Base-by-base conservation (phyloP, 768 basidiomycete genomes). In the Amanita inopinata region DNA sequence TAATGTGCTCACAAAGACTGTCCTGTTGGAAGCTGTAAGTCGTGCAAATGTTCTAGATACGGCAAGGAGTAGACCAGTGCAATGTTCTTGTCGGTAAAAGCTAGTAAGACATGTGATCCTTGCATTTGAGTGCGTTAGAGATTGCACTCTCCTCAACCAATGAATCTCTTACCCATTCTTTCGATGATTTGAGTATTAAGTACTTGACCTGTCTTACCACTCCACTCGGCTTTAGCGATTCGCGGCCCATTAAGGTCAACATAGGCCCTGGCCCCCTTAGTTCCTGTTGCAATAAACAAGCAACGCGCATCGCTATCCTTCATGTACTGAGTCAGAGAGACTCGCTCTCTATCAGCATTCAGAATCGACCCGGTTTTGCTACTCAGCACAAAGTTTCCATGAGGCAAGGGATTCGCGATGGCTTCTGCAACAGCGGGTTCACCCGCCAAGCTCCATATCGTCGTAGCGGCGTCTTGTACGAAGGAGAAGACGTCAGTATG, bases 181-280 rank as follows among this genome's bases (percentile, higher is more conserved):
- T 76, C 74, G 3, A 89, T 64, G 11, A 83, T 65, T 35, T 78
- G 70, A 5, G 66, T 68, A 30, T 61, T 58, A 19, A 70, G 61
- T 8, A 80, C 71, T 5, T 57, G 57, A 6, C 79, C 80, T 10
- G 56, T 52, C 51, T 76, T 78, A 32, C 52, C 56, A 14, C 65
- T 63, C 77, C 84, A 80, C 14, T 89, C 83, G 1, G 66, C 71
- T 56, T 76, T 84, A 3, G 70, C 76, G 14, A 88, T 58, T 33
- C 74, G 67, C 10, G 84, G 76, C 2, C 86, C 86, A 34, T 66
- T 76, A 27, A 87, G 65, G 51, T 81, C 72, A 3, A 70, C 58
- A 34, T 68, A 65, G 38, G 66, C 69, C 46, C 76, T 66, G 2
- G 73, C 80, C 40, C 78, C 77, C 50, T 74, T 82, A 7, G 60